Evolutionary conservation across 768 basidiomycete species (phyloP), one percentile per base, ranked within the genome.

Genomic region (Sarcodon sp.): DNA sequence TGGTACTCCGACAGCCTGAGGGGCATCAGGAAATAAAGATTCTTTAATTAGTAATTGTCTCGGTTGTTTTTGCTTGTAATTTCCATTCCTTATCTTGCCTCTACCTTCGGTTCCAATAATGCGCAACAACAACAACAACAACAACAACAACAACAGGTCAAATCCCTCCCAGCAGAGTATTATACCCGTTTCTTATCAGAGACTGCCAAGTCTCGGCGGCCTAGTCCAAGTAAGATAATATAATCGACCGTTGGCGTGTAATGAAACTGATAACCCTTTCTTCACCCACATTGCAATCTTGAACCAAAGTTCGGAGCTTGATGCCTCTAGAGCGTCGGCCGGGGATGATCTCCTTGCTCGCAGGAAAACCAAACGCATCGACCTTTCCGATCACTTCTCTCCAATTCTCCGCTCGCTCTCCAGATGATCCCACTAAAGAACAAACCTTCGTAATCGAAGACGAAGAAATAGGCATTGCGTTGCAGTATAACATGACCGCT

Each of bases 321-420:
- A 76, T 77, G 54, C 88, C 84, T 0, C 71, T 93, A 33, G 94
- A 98, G 64, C 69, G 70, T n/a, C 75, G 67, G 1, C 90, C 92
- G 0, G 87, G 87, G 0, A 63, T 89, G 47, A 80, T 93, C 51
- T 87, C 85, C 5, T 62, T 92, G 35, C 76, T 94, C 12, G 92
- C 93, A 0, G 94, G 96, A 35, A 91, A 93, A 62, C 94, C 94
- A 7, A 94, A 94, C 58, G 75, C 82, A 7, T 68, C 72, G 11
- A 85, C 87, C 16, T 98, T 97, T 66, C 94, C 93, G 1, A 87
- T 98, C 65, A 79, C 80, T 4, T 79, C 82, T 0, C 68, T 98
- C 55, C 78, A 73, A 47, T 77, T 87, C 61, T 75, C 71, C 10
- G 69, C 79, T 13, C 65, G 68, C 48, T 12, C 44, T 15, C 72